These are phyloP conservation scores for Trichoderma asperelloides DNA, from an alignment of 495 filamentous ascomycete genomes.

Conservation along the genomic window DNA sequence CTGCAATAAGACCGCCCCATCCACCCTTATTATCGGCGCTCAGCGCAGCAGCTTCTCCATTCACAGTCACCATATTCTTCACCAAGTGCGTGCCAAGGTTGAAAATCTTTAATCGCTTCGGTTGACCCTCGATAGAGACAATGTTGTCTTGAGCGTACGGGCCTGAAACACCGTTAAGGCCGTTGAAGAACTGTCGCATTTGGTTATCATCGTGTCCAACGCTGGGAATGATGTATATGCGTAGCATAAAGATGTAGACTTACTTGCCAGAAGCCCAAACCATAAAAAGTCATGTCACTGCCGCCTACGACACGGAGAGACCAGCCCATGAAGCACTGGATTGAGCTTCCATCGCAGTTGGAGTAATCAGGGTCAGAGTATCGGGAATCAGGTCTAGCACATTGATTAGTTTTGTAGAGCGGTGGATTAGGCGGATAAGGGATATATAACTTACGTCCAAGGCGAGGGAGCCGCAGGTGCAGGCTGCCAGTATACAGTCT, in stretches of 20 bases:
- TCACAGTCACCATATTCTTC: constrained; percentile 31
- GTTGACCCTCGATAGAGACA: not conserved
- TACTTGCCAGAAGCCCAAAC: not conserved
- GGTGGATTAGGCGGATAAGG: not conserved
- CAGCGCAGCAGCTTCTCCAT: constrained; percentile 21
- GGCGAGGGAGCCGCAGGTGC: constrained; percentile 11
- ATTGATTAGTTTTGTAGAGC: not conserved
- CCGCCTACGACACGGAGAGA: not conserved
- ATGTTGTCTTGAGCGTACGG: constrained; percentile 6
- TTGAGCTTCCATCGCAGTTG: not conserved
- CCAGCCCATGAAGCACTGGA: constrained; percentile 2
- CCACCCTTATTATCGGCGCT: constrained; percentile 31
- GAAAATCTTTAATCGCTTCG: not conserved
- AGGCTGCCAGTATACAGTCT: constrained; percentile 66
- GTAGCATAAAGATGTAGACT: not conserved
- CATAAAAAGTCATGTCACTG: not conserved
- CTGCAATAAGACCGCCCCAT: constrained; percentile 34
- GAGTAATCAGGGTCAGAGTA: not conserved
- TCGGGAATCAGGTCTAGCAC: not conserved
- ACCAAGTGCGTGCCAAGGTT: constrained; percentile 20
- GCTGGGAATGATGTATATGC: not conserved
- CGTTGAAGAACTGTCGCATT: not conserved
- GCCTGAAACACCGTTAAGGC: not conserved
- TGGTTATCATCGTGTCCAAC: not conserved
- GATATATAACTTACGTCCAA: not conserved